Conservation (phyloP, 2,329 filamentous ascomycete species). For the Dendrostoma leiphaemia region DNA sequence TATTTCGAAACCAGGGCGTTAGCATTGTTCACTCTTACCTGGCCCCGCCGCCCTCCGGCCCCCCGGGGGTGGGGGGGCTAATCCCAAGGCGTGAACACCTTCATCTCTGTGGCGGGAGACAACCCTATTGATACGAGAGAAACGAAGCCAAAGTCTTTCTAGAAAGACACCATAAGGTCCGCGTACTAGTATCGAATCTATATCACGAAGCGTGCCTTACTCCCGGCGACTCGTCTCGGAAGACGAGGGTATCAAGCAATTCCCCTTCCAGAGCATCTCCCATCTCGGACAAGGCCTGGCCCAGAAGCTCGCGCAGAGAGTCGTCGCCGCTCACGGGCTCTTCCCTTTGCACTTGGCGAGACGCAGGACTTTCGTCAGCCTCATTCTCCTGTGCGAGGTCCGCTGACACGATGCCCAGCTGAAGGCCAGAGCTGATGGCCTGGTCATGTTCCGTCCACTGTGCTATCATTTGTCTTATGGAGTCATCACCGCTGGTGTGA, state of each 20-base stretch:
- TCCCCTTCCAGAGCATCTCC: slow-evolving; percentile 31
- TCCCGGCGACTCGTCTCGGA: slow-evolving; percentile 25
- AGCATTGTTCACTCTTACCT: too few species aligned
- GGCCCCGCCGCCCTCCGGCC: too few species aligned
- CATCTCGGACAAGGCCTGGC: slow-evolving; percentile 23
- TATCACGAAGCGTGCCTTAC: neutral
- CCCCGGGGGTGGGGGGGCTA: too few species aligned
- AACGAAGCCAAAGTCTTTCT: too few species aligned
- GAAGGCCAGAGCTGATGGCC: slow-evolving; percentile 9
- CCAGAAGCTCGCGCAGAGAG: neutral
- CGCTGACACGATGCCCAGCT: slow-evolving; percentile 10
- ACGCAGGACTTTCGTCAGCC: neutral
- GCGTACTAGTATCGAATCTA: too few species aligned
- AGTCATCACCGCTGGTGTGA: too few species aligned
- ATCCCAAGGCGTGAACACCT: too few species aligned
- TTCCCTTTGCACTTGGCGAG: neutral
- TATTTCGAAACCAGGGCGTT: too few species aligned
- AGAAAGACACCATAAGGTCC: too few species aligned
- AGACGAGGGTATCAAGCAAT: slow-evolving; percentile 31
- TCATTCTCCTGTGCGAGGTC: neutral
- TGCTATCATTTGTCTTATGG: neutral
- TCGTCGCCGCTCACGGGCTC: neutral
- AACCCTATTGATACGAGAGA: too few species aligned
- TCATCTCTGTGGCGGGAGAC: too few species aligned
- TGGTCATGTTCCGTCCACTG: slow-evolving; percentile 12